A percentile compares a stretch with the other conserved stretches of the same genome.
Conservation (phyloP, 495 filamentous ascomycete species). For the Penicillium subrubescens region DNA sequence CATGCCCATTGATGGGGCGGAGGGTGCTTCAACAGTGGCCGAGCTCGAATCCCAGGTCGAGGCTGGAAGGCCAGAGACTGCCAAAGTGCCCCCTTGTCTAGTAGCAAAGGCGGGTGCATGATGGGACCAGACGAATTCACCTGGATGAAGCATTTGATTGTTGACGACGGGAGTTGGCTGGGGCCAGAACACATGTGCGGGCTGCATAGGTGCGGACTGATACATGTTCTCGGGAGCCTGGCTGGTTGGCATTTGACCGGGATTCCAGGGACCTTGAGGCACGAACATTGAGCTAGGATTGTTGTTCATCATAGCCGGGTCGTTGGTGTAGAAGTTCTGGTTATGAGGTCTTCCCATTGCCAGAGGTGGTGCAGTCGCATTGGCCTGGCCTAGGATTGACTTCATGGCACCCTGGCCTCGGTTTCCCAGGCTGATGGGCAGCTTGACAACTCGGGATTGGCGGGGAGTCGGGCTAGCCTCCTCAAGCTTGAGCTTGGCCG, state of each 20-base stretch:
- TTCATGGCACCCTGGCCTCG: not conserved
- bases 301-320: slow-evolving; percentile 2
- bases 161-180: not conserved
- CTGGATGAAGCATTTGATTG: not conserved
- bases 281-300: not conserved
- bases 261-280: not conserved
- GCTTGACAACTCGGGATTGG: not conserved
- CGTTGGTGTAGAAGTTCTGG: not conserved
- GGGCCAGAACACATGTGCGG: not conserved
- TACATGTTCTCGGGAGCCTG: not conserved
- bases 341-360: not conserved
- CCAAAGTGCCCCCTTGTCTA: not conserved
- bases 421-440: not conserved
- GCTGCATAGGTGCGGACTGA: not conserved
- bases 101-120: not conserved
- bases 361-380: not conserved
- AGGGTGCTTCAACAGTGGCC: not conserved
- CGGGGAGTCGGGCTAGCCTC: not conserved
- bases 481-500: not conserved
- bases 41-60: not conserved
- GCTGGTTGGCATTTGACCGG: not conserved
- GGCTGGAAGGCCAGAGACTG: not conserved
- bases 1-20: not conserved
- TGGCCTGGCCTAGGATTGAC: not conserved
- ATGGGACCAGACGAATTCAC: not conserved